Evolutionary conservation across 305 asterid genomes (phyloP).

Genomic region (Plantago coronopus): DNA sequence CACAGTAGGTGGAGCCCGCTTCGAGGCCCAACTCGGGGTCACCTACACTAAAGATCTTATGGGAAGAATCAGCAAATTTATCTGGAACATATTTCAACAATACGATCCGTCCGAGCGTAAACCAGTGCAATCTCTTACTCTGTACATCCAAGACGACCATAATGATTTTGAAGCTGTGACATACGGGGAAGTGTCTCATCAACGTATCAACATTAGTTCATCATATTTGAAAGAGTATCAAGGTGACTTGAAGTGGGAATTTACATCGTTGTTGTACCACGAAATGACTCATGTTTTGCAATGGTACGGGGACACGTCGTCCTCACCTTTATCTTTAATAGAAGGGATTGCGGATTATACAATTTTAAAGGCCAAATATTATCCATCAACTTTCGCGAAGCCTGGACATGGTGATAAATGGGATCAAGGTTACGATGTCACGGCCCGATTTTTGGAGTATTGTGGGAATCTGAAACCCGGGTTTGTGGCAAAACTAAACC

Average conservation of each 20-base stretch:
- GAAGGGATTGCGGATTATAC: constrained; percentile 9
- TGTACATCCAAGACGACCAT: background rate
- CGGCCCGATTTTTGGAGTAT: constrained; percentile 9
- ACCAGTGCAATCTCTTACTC: background rate
- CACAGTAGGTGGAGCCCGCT: background rate
- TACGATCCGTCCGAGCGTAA: background rate
- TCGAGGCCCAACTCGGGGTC: background rate
- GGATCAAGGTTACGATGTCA: constrained; percentile 12
- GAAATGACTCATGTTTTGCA: constrained; percentile 4
- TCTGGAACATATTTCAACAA: constrained; percentile 9
- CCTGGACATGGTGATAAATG: constrained; percentile 1
- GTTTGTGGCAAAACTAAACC: constrained; percentile 6
- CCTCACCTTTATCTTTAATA: background rate
- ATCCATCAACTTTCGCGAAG: background rate
- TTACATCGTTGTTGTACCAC: background rate
- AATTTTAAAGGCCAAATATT: background rate
- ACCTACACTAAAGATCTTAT: constrained; percentile 1
- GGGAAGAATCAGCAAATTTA: background rate
- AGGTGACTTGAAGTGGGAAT: background rate
- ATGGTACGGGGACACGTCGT: background rate
- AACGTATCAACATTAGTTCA: constrained; percentile 2
- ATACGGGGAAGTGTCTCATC: too few species aligned
- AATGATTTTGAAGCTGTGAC: too few species aligned
- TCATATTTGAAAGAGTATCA: background rate
- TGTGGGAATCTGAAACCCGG: constrained; percentile 1